These are phyloP conservation scores for Fibroporia radiculosa DNA, from an alignment of 768 basidiomycete species.

Conservation along the genomic window DNA sequence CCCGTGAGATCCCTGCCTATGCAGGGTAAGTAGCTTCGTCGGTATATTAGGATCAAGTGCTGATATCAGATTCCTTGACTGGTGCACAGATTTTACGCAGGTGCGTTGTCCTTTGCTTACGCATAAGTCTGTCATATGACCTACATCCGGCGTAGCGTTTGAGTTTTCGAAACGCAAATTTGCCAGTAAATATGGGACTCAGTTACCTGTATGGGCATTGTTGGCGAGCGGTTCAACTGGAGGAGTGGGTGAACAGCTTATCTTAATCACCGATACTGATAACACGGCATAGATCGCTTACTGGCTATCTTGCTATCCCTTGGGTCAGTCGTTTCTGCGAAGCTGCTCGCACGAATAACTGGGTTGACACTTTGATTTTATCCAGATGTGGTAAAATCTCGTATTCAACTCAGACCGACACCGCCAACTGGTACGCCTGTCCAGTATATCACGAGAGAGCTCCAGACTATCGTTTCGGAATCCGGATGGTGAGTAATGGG, in stretches of 20 bases:
- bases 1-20: constrained; percentile 93
- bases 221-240: constrained; percentile 79
- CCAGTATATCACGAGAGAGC: constrained; percentile 68
- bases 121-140: neutral
- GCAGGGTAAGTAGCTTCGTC: constrained; percentile 55
- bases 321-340: too few species aligned
- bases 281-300: constrained; percentile 63
- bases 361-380: too few species aligned
- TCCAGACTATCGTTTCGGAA: constrained; percentile 60
- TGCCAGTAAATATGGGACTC: constrained; percentile 47
- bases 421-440: constrained; percentile 71
- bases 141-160: constrained; percentile 44
- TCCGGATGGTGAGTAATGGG: constrained; percentile 68
- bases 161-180: constrained; percentile 86
- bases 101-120: neutral
- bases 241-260: constrained; percentile 43
- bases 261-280: neutral
- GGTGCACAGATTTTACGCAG: neutral
- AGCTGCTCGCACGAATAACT: too few species aligned
- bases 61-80: neutral
- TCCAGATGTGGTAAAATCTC: constrained; percentile 84
- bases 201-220: constrained; percentile 80
- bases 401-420: constrained; percentile 68
- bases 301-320: constrained; percentile 90
- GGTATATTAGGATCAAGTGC: neutral